These are phyloP conservation scores for Trapa bicornis DNA, from an alignment of 345 rosid genomes.

Conservation along the genomic window DNA sequence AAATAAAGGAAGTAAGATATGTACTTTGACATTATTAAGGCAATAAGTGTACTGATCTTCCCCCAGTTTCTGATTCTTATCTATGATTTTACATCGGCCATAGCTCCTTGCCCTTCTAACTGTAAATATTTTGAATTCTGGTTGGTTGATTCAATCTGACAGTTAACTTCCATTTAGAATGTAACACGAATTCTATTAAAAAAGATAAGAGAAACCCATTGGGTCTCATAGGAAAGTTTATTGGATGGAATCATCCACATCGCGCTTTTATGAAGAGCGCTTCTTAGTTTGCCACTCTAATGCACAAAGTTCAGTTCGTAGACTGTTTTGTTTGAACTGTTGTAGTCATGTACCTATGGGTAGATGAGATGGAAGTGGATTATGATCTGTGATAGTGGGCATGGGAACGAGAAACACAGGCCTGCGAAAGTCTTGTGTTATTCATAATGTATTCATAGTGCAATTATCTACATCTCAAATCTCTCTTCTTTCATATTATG, in stretches of 20 bases:
- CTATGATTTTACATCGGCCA: neutral
- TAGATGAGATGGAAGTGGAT: neutral
- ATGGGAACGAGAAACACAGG: neutral
- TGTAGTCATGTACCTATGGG: neutral
- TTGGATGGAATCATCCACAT: neutral
- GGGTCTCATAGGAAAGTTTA: neutral
- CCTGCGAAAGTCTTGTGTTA: neutral
- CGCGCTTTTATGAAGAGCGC: neutral
- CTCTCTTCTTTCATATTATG: neutral
- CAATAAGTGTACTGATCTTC: neutral
- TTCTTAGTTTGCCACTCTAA: neutral
- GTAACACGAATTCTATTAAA: neutral
- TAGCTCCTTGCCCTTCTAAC: neutral
- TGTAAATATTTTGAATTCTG: neutral
- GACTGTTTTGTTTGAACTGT: neutral
- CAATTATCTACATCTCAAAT: neutral
- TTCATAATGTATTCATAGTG: neutral
- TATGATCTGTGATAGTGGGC: neutral
- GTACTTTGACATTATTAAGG: neutral
- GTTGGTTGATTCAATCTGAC: neutral
- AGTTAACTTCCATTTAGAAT: neutral
- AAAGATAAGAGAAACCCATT: neutral
- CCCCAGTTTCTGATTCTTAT: neutral
- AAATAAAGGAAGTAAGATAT: neutral
- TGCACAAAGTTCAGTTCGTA: neutral